Percentiles rank a stretch among this genome's conserved stretches.
Evolutionary conservation across 352 stramenopile species (phyloP).

Genomic region (Phytophthora lateralis): DNA sequence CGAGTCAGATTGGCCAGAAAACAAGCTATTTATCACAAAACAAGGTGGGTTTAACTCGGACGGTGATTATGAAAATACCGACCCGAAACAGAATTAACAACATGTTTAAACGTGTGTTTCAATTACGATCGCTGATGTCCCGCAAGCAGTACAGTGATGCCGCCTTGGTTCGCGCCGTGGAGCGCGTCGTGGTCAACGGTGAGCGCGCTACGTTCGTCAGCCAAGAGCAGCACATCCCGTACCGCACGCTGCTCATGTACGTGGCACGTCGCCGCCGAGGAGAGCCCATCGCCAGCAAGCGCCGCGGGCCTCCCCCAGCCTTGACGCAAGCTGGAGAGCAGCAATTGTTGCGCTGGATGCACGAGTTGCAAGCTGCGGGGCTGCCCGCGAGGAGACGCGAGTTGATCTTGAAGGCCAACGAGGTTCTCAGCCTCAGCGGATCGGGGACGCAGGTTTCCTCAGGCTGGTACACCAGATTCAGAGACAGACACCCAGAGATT

Average conservation of each 20-base stretch:
- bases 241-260: conserved; percentile 27
- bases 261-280: conserved; percentile 17
- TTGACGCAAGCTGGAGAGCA: conserved; percentile 11
- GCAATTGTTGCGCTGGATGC: conserved; percentile 26
- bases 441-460: conserved; percentile 14
- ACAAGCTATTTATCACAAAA: too few relatives aligned
- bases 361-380: conserved; percentile 9
- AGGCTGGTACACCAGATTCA: conserved; percentile 28
- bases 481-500: conserved; percentile 20
- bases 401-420: conserved; percentile 24
- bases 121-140: too few relatives aligned
- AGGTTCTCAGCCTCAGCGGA: conserved; percentile 10
- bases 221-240: conserved; percentile 20
- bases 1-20: too few relatives aligned
- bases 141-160: conserved; percentile 17
- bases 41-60: too few relatives aligned
- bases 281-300: conserved; percentile 8
- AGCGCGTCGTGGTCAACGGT: conserved; percentile 22
- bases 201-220: conserved; percentile 14
- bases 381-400: conserved; percentile 21
- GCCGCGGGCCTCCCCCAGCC: conserved; percentile 13
- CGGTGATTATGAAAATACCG: too few relatives aligned
- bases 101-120: too few relatives aligned
- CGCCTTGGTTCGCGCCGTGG: conserved; percentile 12
- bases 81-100: too few relatives aligned